Conservation (phyloP, 2,329 filamentous ascomycete species). For the Talaromyces sp. region DNA sequence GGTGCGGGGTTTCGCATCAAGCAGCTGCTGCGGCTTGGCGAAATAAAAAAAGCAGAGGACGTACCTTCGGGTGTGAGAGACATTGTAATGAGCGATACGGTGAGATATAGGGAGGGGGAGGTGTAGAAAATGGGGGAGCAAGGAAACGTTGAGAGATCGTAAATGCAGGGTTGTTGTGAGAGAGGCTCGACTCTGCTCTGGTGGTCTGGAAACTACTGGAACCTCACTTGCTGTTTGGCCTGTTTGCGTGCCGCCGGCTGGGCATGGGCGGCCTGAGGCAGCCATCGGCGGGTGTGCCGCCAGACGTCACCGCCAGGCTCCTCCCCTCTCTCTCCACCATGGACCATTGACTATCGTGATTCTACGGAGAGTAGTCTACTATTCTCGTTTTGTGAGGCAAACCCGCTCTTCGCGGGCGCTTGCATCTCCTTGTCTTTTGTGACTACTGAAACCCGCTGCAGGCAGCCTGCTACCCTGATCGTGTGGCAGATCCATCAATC, state of each 20-base stretch:
- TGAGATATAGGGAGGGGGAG: not conserved
- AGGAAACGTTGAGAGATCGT: not conserved
- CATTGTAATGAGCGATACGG: slow-evolving; percentile 20
- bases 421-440: not conserved
- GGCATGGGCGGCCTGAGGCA: slow-evolving; percentile 18
- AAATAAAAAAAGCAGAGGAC: slow-evolving; percentile 18
- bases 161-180: not conserved
- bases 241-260: slow-evolving; percentile 23
- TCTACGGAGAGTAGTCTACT: no score
- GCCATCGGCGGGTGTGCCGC: not conserved
- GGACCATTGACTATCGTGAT: no score
- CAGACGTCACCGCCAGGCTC: not conserved
- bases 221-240: slow-evolving; percentile 27
- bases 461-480: not conserved
- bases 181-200: not conserved
- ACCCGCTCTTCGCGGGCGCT: not conserved
- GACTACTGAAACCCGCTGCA: not conserved
- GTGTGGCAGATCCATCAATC: not conserved
- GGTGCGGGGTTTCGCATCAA: not conserved
- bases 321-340: not conserved
- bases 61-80: slow-evolving; percentile 44
- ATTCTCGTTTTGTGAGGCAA: no score
- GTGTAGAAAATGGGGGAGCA: not conserved
- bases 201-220: slow-evolving; percentile 35
- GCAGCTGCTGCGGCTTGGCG: not conserved